phyloP scores from a whole-genome alignment of 2,329 filamentous ascomycete genomes.

The Phaeoacremonium minimum region DNA sequence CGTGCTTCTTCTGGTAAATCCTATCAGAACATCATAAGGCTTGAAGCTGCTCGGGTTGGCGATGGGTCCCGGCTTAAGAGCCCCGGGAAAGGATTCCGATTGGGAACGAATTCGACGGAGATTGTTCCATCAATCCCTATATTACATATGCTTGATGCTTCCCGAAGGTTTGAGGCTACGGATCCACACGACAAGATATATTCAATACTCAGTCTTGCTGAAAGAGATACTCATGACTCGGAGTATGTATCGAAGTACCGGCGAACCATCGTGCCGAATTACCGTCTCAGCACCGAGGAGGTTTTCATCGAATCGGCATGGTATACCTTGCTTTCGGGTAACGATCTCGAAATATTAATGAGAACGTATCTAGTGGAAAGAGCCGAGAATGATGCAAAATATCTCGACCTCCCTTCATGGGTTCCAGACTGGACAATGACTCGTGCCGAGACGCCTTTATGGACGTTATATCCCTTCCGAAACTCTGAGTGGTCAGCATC shows the following conservation, averaged over 20 bases:
- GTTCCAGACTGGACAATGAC: not conserved
- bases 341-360: not conserved
- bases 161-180: not conserved
- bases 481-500: not conserved
- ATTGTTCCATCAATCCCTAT: not conserved
- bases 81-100: not conserved
- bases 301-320: not conserved
- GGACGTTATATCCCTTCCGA: not conserved
- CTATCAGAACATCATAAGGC: not conserved
- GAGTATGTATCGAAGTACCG: not conserved
- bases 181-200: not conserved
- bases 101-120: not conserved
- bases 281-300: not conserved
- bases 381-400: not conserved
- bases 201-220: not conserved
- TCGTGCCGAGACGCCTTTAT: not conserved
- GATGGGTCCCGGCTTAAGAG: not conserved
- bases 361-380: not conserved
- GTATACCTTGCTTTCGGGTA: not conserved
- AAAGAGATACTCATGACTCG: not conserved
- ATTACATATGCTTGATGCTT: not conserved
- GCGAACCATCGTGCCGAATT: not conserved
- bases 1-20: not conserved
- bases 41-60: not conserved
- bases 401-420: not conserved